These are phyloP conservation scores for Rhododendron ferrugineum DNA, from an alignment of 148 eudicot species.

Conservation along the genomic window DNA sequence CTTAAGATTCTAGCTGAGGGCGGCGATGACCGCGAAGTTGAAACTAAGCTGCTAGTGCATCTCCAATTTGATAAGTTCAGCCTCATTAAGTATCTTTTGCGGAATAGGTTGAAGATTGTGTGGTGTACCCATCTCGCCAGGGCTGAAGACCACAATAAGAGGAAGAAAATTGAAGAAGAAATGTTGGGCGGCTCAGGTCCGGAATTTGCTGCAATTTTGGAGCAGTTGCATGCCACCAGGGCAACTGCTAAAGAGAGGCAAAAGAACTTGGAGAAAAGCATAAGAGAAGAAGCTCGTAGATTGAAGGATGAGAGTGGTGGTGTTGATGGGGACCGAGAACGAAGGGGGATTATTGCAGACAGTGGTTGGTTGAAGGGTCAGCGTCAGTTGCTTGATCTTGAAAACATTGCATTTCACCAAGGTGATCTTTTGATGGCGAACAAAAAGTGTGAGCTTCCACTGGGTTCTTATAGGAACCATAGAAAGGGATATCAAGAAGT, in stretches of 20 bases:
- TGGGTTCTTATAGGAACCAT: slow-evolving; percentile 42
- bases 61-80: slow-evolving; percentile 51
- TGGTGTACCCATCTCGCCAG: slow-evolving; percentile 65
- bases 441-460: slow-evolving; percentile 49
- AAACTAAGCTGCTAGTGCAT: slow-evolving; percentile 44
- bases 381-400: slow-evolving; percentile 64
- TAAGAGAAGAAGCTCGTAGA: slow-evolving; percentile 56
- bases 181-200: slow-evolving; percentile 39
- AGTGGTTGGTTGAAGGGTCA: slow-evolving; percentile 58
- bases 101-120: slow-evolving; percentile 51
- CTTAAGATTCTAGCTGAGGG: slow-evolving; percentile 53
- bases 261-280: slow-evolving; percentile 60
- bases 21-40: slow-evolving; percentile 49
- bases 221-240: slow-evolving; percentile 64
- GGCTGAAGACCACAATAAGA: slow-evolving; percentile 51
- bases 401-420: slow-evolving; percentile 42
- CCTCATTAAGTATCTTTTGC: slow-evolving; percentile 49
- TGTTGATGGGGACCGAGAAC: slow-evolving; percentile 30
- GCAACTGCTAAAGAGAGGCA: slow-evolving; percentile 69
- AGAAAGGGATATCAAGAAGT: slow-evolving; percentile 59
- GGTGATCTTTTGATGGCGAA: slow-evolving; percentile 62
- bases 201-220: slow-evolving; percentile 46
- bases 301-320: slow-evolving; percentile 40
- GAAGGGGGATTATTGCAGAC: slow-evolving; percentile 30
- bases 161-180: slow-evolving; percentile 56